Base-by-base conservation (phyloP, 1,139 yeast genomes). In the Meyerozyma guilliermondii region DNA sequence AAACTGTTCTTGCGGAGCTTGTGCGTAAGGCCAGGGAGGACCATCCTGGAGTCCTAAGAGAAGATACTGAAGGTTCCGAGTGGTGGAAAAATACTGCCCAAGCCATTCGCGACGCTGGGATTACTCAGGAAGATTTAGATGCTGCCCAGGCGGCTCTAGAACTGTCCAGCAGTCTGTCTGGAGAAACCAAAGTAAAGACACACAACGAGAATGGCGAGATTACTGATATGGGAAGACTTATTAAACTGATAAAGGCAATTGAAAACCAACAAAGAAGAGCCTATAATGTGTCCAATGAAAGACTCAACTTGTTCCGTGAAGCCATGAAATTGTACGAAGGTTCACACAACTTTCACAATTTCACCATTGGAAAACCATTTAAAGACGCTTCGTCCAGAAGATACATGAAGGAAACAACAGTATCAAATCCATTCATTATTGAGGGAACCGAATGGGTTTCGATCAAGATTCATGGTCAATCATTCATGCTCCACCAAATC, bases 401-500 rank as follows among this genome's bases (percentile, higher is more conserved):
- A 55, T 85, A 69, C 61, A 91, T 92, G 88, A 87, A 86, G 56
- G 67, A 77, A 13, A 74, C 94, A 43, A 74, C 76, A 0, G 95
- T 88, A 0, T 79, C 89, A n/a, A 95, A 87, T 2, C 98, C 98
- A 3, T 87, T 88, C 62, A 83, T 87, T 40, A 91, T 94, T 53
- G 87, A 91, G 55, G 89, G 87, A 41, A 89, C 97, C 5, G 98
- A 92, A 60, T 92, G 99, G 99, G 78, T 88, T 5, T 87, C 96
- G 2, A 83, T 94, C 56, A 92, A 92, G 65, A 87, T 92, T 48
- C 98, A 92, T 60, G 99, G 99, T 3, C 98, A 92, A 65, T 88
- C 97, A 7, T 92, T 92, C 63, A 94, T 94, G 99, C 74, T 92
- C 48, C 98, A 92, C 64, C 99, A 92, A 71, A 92, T 92, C 57